phyloP scores from a whole-genome alignment of 169 alveolate species.

The Neospora caninum region DNA sequence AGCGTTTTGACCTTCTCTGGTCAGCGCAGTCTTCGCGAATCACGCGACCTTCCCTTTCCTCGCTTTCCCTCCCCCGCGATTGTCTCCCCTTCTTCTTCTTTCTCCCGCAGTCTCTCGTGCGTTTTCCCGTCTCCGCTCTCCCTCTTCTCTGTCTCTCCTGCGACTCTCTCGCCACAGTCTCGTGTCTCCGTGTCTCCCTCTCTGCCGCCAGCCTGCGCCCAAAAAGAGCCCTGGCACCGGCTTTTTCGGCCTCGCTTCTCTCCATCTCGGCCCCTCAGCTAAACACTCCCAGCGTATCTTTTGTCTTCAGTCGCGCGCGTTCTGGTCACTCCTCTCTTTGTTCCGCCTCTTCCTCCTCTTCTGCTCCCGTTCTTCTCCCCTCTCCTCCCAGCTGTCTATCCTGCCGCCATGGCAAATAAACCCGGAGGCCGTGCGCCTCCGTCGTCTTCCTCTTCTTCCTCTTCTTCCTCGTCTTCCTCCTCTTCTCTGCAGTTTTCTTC shows the following conservation, averaged over 20 bases:
- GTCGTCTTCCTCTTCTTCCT: neutral
- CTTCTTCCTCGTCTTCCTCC: constrained; percentile 20
- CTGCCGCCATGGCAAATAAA: neutral
- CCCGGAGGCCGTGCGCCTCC: neutral
- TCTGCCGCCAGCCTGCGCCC: neutral
- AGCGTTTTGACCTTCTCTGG: too few relatives aligned
- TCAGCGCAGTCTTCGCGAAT: too few relatives aligned
- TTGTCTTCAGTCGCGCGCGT: neutral
- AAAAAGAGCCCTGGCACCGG: neutral
- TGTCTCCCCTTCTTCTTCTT: too few relatives aligned
- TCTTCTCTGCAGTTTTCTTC: neutral
- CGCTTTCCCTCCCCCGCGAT: too few relatives aligned
- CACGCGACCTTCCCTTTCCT: too few relatives aligned
- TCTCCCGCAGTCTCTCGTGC: neutral
- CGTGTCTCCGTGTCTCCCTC: neutral
- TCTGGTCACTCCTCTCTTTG: neutral
- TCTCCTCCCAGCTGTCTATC: neutral
- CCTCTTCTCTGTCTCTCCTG: neutral
- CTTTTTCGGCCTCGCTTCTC: too few relatives aligned
- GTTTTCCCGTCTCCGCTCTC: neutral
- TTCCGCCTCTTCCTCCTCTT: neutral
- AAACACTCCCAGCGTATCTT: neutral
- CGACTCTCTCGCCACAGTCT: too few relatives aligned
- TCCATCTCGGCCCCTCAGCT: too few relatives aligned
- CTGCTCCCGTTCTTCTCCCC: neutral